Evolutionary conservation across 345 rosid genomes (phyloP).

Genomic region (Euclidium syriacum): DNA sequence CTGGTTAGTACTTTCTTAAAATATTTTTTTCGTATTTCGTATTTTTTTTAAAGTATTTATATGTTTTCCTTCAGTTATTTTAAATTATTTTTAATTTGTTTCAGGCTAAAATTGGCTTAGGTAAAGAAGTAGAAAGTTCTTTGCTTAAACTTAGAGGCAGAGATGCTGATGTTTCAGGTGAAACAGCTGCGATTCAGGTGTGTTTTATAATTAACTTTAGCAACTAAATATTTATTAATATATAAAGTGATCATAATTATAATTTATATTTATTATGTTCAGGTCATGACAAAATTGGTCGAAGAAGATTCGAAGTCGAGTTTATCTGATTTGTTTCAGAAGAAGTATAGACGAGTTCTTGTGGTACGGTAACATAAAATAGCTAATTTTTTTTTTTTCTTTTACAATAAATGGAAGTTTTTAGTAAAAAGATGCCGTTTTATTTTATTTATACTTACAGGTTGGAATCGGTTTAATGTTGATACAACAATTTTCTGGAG

Average conservation of each 20-base stretch:
- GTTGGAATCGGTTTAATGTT: constrained; percentile 51
- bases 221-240: too few species aligned
- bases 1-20: constrained; percentile 31
- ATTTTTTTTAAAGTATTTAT: neutral
- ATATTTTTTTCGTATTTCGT: neutral
- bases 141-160: constrained; percentile 42
- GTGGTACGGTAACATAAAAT: constrained; percentile 19
- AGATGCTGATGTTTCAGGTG: constrained; percentile 35
- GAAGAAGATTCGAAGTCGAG: constrained; percentile 16
- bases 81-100: neutral
- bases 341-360: constrained; percentile 27
- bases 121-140: constrained; percentile 38
- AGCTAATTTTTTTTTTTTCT: neutral
- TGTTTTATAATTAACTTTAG: neutral
- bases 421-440: too few species aligned
- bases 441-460: constrained; percentile 26
- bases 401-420: too few species aligned
- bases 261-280: neutral
- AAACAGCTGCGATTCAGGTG: constrained; percentile 48
- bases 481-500: constrained; percentile 43
- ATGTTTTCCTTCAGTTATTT: neutral
- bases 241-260: neutral
- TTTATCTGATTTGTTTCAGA: constrained; percentile 27
- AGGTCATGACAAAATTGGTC: constrained; percentile 29
- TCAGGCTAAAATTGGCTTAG: constrained; percentile 41